Evolutionary conservation across 1,284 basidiomycete genomes (phyloP).

Genomic region (Apiotrichum brassicae): DNA sequence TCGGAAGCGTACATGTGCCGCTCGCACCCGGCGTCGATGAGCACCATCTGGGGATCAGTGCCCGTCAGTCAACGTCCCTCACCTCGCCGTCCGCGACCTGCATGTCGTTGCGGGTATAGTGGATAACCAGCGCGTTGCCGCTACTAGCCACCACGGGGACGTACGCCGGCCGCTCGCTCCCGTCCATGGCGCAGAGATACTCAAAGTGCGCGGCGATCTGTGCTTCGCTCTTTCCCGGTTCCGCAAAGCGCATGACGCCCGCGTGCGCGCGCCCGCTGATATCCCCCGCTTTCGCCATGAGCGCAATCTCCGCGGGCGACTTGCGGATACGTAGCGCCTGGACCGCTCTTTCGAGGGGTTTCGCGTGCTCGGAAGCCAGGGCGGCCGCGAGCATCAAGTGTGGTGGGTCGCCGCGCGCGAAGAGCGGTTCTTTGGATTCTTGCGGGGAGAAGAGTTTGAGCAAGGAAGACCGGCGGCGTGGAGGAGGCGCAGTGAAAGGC

Average conservation of each 20-base stretch:
- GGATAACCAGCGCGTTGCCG: slow-evolving; percentile 78
- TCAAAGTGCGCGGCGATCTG: slow-evolving; percentile 79
- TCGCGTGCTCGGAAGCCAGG: slow-evolving; percentile 32
- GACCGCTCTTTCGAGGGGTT: slow-evolving; percentile 42
- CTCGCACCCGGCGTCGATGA: slow-evolving; percentile 87
- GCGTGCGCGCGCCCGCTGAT: slow-evolving; percentile 47
- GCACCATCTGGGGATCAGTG: slow-evolving; percentile 52
- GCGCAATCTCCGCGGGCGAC: slow-evolving; percentile 42
- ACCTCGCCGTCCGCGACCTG: slow-evolving; percentile 61
- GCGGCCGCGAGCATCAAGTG: slow-evolving; percentile 44
- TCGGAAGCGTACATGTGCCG: slow-evolving; percentile 90
- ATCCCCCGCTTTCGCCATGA: slow-evolving; percentile 50
- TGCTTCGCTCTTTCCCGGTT: slow-evolving; percentile 64
- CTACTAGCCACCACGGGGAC: slow-evolving; percentile 88
- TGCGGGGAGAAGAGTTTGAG: slow-evolving; percentile 39
- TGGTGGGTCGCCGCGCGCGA: slow-evolving; percentile 34
- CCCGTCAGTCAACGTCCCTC: slow-evolving; percentile 7
- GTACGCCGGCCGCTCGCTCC: slow-evolving; percentile 78
- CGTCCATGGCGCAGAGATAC: slow-evolving; percentile 70
- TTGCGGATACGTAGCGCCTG: slow-evolving; percentile 48
- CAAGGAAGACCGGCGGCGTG: slow-evolving; percentile 37
- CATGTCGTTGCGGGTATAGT: slow-evolving; percentile 86
- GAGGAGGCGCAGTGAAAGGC: slow-evolving; percentile 36
- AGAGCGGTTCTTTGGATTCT: slow-evolving; percentile 19
- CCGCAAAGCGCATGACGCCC: slow-evolving; percentile 66